Conservation (phyloP, 495 filamentous ascomycete genomes). For the Massariosphaeria phaeospora region DNA sequence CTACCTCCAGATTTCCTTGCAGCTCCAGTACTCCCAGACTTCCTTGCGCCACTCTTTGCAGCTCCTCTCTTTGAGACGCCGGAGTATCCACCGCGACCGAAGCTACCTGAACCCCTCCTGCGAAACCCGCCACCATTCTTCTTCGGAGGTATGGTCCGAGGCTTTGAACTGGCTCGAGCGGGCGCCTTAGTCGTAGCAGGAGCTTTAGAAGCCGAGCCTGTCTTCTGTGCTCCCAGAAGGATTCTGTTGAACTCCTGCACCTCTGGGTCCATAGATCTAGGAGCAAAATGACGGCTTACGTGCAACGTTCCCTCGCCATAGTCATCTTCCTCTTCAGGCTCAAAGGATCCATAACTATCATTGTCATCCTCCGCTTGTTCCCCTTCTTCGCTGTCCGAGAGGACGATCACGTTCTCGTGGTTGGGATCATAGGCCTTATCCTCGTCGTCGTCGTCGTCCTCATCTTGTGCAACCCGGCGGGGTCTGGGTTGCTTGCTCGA, state of each 20-base stretch:
- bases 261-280: conserved; percentile 5
- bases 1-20: conserved; percentile 3
- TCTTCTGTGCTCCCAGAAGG: conserved; percentile 10
- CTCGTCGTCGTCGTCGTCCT: conserved; percentile 29
- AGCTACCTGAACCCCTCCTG: conserved; percentile 10
- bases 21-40: conserved; percentile 9
- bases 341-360: too few relatives aligned
- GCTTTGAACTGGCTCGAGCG: conserved; percentile 1
- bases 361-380: conserved; percentile 34
- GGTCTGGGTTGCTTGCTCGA: conserved; percentile 41
- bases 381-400: conserved; percentile 56
- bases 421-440: conserved; percentile 42
- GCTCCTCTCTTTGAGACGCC: conserved; percentile 19
- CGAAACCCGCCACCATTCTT: conserved; percentile 1
- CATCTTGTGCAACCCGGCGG: conserved; percentile 21
- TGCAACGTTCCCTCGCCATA: neutral
- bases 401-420: conserved; percentile 62
- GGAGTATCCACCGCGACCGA: neutral
- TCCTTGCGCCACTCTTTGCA: conserved; percentile 9
- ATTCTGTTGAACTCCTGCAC: conserved; percentile 23
- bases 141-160: neutral
- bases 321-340: conserved; percentile 24
- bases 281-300: conserved; percentile 17
- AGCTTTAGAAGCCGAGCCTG: neutral
- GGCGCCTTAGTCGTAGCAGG: conserved; percentile 3